Base-by-base conservation (phyloP, 139 green algal species). In the Volvox africanus region DNA sequence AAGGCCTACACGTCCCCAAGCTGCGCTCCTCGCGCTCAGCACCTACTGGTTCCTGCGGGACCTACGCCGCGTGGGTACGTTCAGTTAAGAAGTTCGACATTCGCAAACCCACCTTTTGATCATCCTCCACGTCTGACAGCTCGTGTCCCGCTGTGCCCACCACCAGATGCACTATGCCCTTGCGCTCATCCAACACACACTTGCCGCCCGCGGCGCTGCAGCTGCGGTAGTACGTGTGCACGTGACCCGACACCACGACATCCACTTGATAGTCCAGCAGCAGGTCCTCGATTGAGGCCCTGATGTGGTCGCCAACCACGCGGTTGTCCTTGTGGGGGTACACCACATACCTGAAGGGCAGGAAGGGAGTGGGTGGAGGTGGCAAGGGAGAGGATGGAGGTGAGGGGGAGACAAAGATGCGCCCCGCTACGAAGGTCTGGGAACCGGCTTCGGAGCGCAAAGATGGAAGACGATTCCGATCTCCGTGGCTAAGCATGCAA, bases 291-390 rank as follows among this genome's bases (percentile, higher is more conserved):
- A 98, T 65, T 17, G 69, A 85, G 20, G 76, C 80, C 20, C 94
- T 80, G n/a, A 98, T 83, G 88, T 97, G 95, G n/a, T 96, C 92
- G 1, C 91, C 94, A 37, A 98, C 94, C 1, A 96, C 67, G 21
- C 95, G 89, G 93, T 98, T 98, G 89, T 88, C 91, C 86, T 97
- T 96, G 94, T 98, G 96, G 0, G 96, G 96, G 90, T 95, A 97
- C 13, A 97, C 93, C 30, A 98, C 96, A 75, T 98, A 98, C 67
- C 83, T 89, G 82, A 11, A n/a, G 50, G 17, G 78, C 30, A 61
- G 80, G 50, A 73, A 12, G 50, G 26, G 44, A 55, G 44, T 55
- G 44, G 5, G 44, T 55, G 44, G 44, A 55, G 44, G 44, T 14
- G 44, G 44, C 9, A 9, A 55, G 44, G 44, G 44, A 9, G 44